phyloP scores from a whole-genome alignment of 768 basidiomycete genomes.

The Floccularia luteovirens region DNA sequence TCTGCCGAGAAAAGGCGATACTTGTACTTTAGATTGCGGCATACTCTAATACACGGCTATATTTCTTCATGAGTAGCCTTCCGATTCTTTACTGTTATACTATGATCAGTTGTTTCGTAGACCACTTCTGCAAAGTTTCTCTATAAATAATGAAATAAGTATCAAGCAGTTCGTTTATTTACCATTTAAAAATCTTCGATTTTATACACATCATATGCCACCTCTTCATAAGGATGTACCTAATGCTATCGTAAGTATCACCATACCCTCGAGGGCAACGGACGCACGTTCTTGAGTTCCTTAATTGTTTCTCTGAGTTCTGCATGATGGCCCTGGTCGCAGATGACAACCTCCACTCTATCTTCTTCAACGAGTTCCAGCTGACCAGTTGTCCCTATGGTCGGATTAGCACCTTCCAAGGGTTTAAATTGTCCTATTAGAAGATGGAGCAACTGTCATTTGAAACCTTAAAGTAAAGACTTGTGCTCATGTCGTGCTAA shows the following conservation, averaged over 20 bases:
- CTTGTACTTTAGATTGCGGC: too few relatives aligned
- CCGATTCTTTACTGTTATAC: too few relatives aligned
- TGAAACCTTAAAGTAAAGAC: not conserved
- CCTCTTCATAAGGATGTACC: constrained; percentile 52
- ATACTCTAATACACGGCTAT: too few relatives aligned
- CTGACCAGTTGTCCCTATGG: constrained; percentile 31
- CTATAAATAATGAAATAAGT: too few relatives aligned
- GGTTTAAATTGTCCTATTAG: constrained; percentile 39
- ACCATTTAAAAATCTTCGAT: constrained; percentile 33
- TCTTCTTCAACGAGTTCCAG: constrained; percentile 45
- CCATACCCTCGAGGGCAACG: not conserved
- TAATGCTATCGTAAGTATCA: constrained; percentile 10
- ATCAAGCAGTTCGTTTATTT: too few relatives aligned
- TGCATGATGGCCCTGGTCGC: constrained; percentile 23
- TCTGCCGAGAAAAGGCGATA: too few relatives aligned
- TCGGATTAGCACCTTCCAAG: constrained; percentile 29
- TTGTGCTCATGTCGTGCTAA: constrained; percentile 21
- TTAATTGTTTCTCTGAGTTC: constrained; percentile 31
- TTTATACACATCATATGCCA: constrained; percentile 49
- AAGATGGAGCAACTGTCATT: not conserved
- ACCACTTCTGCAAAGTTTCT: too few relatives aligned
- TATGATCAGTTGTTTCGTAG: too few relatives aligned
- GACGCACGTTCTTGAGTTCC: constrained; percentile 37
- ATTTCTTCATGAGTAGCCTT: too few relatives aligned
- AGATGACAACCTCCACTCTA: constrained; percentile 45